Percentiles rank a stretch among this genome's conserved stretches.
phyloP scores from a whole-genome alignment of 2,329 filamentous ascomycete genomes.

The Fulvia fulva region DNA sequence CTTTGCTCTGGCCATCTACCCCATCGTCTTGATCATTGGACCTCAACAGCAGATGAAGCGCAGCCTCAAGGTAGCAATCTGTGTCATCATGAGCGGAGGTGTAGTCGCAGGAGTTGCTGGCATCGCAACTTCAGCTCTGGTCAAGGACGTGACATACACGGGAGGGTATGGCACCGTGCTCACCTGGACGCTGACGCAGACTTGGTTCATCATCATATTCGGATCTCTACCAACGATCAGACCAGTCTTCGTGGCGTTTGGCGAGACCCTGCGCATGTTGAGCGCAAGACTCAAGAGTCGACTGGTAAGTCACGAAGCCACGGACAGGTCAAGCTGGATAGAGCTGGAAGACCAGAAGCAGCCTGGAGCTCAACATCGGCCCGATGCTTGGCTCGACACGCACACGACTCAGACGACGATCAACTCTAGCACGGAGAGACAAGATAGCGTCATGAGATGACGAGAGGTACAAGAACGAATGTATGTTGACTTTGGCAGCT shows the following conservation, averaged over 20 bases:
- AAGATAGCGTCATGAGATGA: not conserved
- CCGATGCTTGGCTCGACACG: not conserved
- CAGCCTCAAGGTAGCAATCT: conserved; percentile 9
- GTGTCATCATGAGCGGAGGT: conserved; percentile 14
- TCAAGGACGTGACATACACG: conserved; percentile 9
- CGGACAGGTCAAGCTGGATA: not conserved
- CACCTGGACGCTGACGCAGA: conserved; percentile 13
- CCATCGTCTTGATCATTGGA: conserved; percentile 14
- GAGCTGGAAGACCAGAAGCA: not conserved
- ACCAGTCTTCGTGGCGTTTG: conserved; percentile 11
- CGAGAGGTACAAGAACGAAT: not conserved
- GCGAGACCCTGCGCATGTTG: not conserved
- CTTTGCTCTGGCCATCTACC: conserved; percentile 16
- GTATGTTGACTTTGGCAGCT: not conserved
- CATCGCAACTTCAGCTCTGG: conserved; percentile 14
- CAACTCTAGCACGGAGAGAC: not conserved
- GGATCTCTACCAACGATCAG: conserved; percentile 15
- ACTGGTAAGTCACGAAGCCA: not conserved
- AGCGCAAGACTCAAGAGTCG: not conserved
- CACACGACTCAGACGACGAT: not conserved
- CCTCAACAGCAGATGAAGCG: conserved; percentile 11
- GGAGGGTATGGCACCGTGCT: conserved; percentile 3
- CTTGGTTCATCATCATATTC: conserved; percentile 24
- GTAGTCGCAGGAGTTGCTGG: conserved; percentile 18
- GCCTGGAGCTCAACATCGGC: not conserved